These are phyloP conservation scores for Nematocida major DNA, from an alignment of 371 early-diverging fungal genomes.

Conservation along the genomic window DNA sequence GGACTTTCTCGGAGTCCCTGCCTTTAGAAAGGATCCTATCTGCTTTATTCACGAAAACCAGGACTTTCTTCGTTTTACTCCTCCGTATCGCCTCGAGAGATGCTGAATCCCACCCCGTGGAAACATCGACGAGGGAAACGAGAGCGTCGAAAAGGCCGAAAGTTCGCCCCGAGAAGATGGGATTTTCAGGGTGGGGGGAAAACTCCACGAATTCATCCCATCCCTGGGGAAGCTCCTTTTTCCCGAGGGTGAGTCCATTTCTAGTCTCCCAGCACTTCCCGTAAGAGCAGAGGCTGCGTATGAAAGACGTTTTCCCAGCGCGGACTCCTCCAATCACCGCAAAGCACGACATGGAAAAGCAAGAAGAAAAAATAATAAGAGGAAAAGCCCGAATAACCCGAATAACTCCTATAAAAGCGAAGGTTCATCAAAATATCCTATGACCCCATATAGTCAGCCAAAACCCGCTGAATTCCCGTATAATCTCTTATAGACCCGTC, in stretches of 20 bases:
- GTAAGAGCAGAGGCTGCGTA: not conserved
- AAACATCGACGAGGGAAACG: not conserved
- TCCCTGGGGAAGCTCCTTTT: not conserved
- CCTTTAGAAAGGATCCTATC: not conserved
- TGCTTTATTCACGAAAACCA: conserved; percentile 8
- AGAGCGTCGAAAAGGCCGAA: not conserved
- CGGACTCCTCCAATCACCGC: not conserved
- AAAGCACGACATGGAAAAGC: not conserved
- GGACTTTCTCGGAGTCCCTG: too few species aligned
- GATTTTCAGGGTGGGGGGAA: not conserved
- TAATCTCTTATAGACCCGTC: too few species aligned
- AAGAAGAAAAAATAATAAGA: not conserved
- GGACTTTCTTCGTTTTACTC: not conserved
- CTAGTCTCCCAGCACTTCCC: too few species aligned
- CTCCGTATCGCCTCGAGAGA: not conserved
- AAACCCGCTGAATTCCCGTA: too few species aligned
- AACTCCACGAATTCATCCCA: not conserved
- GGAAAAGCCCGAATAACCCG: not conserved
- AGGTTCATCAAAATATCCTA: too few species aligned
- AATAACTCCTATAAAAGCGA: not conserved
- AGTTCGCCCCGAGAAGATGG: not conserved
- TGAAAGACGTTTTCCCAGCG: not conserved
- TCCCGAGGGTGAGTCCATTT: too few species aligned
- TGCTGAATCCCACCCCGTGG: not conserved
- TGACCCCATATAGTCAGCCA: not conserved